A percentile compares a stretch with the other conserved stretches of the same genome.
phyloP scores from a whole-genome alignment of 208 protist species.

The Polymyxa betae region DNA sequence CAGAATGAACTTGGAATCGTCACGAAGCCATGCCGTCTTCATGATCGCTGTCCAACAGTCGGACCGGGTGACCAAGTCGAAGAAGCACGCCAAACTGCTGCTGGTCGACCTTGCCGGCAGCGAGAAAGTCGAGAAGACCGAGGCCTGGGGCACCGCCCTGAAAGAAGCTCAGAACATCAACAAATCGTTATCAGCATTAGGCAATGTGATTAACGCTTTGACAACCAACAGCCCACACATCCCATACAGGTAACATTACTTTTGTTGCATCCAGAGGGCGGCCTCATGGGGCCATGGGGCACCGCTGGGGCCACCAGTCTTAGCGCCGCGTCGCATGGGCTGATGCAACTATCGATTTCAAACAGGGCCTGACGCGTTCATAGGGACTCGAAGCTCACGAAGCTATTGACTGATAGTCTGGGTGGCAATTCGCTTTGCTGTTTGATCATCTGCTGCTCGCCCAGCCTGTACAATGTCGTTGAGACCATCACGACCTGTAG shows the following conservation, averaged over 20 bases:
- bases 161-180: constrained; percentile 78
- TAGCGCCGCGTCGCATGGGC: background rate
- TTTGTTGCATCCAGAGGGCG: background rate
- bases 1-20: constrained; percentile 65
- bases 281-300: background rate
- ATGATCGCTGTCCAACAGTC: constrained; percentile 67
- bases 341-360: too few relatives aligned
- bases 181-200: constrained; percentile 75
- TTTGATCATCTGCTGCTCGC: constrained; percentile 79
- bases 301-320: background rate
- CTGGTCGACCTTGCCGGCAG: constrained; percentile 82
- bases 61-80: constrained; percentile 28
- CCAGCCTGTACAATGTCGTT: constrained; percentile 72
- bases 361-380: background rate
- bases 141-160: constrained; percentile 67
- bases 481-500: constrained; percentile 82
- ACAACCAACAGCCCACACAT: constrained; percentile 70
- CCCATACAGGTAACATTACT: constrained; percentile 61
- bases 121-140: constrained; percentile 74
- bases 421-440: constrained; percentile 81
- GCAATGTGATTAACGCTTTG: constrained; percentile 71
- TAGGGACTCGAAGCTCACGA: constrained; percentile 75
- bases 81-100: constrained; percentile 72
- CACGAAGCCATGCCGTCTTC: constrained; percentile 75
- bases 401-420: constrained; percentile 76